Conservation (phyloP, 306 rosid genomes). For the Lithocarpus polystachyus region DNA sequence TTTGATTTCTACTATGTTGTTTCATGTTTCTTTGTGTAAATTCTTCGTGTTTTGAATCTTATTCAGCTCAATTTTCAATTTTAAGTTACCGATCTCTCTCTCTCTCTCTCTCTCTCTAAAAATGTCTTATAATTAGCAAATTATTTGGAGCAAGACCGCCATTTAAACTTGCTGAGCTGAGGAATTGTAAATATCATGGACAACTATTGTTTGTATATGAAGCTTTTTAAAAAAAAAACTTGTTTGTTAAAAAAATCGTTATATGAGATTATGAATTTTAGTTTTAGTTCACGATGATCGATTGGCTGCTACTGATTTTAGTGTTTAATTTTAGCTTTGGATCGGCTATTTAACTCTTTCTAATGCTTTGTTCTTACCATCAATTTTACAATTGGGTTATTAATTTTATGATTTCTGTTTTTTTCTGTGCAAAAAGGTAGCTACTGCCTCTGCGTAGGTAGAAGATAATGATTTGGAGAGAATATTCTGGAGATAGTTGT, state of each 20-base stretch:
- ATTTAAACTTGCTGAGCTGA: neutral
- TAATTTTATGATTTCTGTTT: slow-evolving; percentile 6
- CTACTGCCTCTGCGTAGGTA: slow-evolving; percentile 28
- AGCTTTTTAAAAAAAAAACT: neutral
- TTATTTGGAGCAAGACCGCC: neutral
- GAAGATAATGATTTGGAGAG: slow-evolving; percentile 72
- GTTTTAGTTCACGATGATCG: neutral
- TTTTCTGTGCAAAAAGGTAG: slow-evolving; percentile 27
- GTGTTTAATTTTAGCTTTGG: neutral
- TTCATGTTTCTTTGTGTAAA: neutral
- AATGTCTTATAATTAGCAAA: neutral
- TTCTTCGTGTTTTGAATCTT: neutral
- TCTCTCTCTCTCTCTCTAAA: neutral
- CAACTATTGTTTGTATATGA: neutral
- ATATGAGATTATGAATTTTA: neutral
- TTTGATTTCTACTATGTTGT: neutral
- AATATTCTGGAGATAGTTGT: slow-evolving; percentile 37
- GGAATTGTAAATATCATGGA: neutral
- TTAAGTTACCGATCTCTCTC: neutral
- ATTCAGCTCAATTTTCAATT: neutral
- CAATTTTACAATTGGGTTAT: neutral
- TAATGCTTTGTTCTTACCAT: neutral
- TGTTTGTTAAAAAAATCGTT: neutral
- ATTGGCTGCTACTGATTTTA: neutral
- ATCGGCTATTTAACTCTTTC: neutral